Percentiles rank a stretch among this genome's conserved stretches.
These are phyloP conservation scores for Rubia balearica DNA, from an alignment of 305 asterid species.

Conservation along the genomic window DNA sequence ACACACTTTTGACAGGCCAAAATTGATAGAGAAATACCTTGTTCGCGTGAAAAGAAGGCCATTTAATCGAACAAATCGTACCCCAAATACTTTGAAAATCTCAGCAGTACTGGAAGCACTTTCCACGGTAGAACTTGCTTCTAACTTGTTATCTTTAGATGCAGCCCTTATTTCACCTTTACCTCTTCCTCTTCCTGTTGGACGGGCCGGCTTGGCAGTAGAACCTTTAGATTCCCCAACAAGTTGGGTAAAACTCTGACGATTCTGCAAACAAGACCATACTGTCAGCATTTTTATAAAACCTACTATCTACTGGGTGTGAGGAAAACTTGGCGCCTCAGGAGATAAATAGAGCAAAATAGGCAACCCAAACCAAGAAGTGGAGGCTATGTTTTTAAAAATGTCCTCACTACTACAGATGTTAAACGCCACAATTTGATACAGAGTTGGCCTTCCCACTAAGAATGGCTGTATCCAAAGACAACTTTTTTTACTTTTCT, in stretches of 20 bases:
- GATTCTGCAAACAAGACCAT: constrained; percentile 49
- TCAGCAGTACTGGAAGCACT: constrained; percentile 37
- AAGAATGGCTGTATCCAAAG: too few relatives aligned
- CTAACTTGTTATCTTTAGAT: constrained; percentile 41
- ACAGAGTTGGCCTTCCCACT: background rate
- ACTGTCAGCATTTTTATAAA: background rate
- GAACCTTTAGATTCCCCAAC: constrained; percentile 31
- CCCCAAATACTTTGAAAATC: constrained; percentile 46
- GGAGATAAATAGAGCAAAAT: background rate
- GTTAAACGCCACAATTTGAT: background rate
- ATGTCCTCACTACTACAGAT: background rate
- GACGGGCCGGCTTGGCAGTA: constrained; percentile 21
- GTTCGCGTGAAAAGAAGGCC: constrained; percentile 89
- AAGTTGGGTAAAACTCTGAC: constrained; percentile 53
- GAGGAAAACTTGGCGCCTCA: background rate
- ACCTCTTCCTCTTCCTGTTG: constrained; percentile 36
- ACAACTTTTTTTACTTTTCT: too few relatives aligned
- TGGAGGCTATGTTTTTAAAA: background rate
- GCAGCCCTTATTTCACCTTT: constrained; percentile 49
- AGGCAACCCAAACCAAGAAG: background rate
- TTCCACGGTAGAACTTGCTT: constrained; percentile 38
- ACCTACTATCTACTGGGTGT: background rate
- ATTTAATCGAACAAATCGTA: constrained; percentile 69
- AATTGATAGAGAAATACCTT: constrained; percentile 47
- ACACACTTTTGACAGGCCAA: background rate